Conservation (phyloP, 768 basidiomycete species). For the Clathrus columnatus region DNA sequence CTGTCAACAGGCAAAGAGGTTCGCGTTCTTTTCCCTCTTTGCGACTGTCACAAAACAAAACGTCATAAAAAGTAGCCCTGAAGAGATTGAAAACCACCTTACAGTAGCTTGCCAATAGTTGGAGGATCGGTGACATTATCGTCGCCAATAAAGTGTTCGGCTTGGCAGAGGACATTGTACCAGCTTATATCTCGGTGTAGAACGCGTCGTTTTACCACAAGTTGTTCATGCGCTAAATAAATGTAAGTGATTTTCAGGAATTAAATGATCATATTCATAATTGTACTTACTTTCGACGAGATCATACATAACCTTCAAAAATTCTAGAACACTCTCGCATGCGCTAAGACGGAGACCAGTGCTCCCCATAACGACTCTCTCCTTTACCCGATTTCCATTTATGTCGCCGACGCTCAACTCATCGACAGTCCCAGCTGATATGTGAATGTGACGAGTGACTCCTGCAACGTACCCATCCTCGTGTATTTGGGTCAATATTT, state of each 20-base stretch:
- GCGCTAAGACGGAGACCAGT: background rate
- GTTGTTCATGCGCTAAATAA: background rate
- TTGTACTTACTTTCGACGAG: background rate
- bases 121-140: background rate
- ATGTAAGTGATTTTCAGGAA: background rate
- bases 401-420: background rate
- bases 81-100: background rate
- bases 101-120: background rate
- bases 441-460: background rate
- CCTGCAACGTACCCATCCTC: background rate
- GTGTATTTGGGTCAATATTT: background rate
- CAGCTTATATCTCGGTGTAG: background rate
- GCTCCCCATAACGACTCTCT: background rate
- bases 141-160: background rate
- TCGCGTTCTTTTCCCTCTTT: background rate
- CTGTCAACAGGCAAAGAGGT: background rate
- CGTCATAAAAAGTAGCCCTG: background rate
- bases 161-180: background rate
- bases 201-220: background rate
- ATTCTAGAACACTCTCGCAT: background rate
- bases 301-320: background rate
- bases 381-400: background rate
- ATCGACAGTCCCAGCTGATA: background rate
- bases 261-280: too few relatives aligned
- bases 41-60: background rate